Evolutionary conservation across 2,329 filamentous ascomycete genomes (phyloP), one percentile per base, ranked within the genome.

Genomic region (Penicillium sp.): DNA sequence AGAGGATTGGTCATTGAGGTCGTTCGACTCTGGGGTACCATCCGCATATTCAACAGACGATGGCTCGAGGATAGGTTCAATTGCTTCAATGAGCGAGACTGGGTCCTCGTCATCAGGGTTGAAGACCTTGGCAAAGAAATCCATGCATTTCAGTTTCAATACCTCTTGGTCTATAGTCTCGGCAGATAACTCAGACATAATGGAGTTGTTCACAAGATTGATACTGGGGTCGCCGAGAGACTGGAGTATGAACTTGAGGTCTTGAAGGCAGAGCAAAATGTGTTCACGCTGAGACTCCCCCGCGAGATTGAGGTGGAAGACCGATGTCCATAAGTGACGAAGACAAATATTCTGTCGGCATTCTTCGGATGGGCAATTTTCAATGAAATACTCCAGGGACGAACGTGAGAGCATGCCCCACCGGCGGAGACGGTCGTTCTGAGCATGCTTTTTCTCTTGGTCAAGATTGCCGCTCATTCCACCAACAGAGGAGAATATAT

Each of bases 111-210:
- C 83, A 51, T 94, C 88, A 30, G 91, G 86, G 53, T 90, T 88
- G 68, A 97, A 97, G 0, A 99, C 83, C 30, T 87, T 90, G 44
- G 91, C 80, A 71, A 99, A 97, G 70, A 97, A 97, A 66, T 97
- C 93, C 84, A 96, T 94, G 0, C 93, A 97, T 12, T 90, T 96
- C 27, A 97, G 80, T 63, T 92, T 91, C 10, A 90, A 93, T 21
- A 97, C 88, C 68, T 99, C 93, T 48, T 91, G 86, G 56, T 97
- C 92, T 7, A 94, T 87, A 0, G 91, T 90, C n/a, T 83, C 81
- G 2, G 85, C 75, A 0, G 93, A 97, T 43, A 99, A 83, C 56
- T 94, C 89, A 0, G 91, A 85, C 86, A 99, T 96, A 17, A 92
- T 83, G 1, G 85, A 83, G 65, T 96, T 97, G 69, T 99, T 97